Evolutionary conservation across 257 asterid species (phyloP), one percentile per base, ranked within the genome.

Genomic region (Primulina tabacum): DNA sequence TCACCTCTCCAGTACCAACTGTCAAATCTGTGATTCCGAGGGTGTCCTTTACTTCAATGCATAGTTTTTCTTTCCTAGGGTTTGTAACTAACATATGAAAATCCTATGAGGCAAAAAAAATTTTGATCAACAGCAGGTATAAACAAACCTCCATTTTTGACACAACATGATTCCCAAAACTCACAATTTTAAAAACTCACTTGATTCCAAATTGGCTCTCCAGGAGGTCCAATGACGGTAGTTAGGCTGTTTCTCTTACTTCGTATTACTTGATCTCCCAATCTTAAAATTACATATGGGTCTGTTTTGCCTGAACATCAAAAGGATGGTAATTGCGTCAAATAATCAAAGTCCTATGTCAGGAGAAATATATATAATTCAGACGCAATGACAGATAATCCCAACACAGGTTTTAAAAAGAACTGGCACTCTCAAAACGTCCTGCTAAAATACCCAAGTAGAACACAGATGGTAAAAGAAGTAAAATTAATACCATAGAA

Each of bases 161-260:
- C 69, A 66, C 71, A 66, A 58, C 6, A 55, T 29, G 53, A 60
- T 17, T 11, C 5, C 21, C 10, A 60, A n/a, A 70, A 24, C 62
- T 67, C 35, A 10, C 35, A 56, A 8, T 35, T 53, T 33, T 66
- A 28, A 55, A 58, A 75, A 67, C 79, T 82, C 78, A 85, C 98
- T 90, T 94, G 99, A 83, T 94, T 91, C 99, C 99, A 94, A 52
- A 94, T 94, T 57, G 99, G 99, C 78, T 92, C 88, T 57, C 99
- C 97, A 59, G 99, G 99, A 72, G 97, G 96, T 56, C 99, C 99
- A 50, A 85, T 87, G 59, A 94, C 96, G 33, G 97, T 89, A 53
- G 99, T 94, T 84, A 89, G 95, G 80, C 99, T 94, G 83, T 94
- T 89, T 79, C 79, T 84, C 83, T 94, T 94, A 81, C 99, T 94